Percentiles rank a stretch among this genome's conserved stretches.
These are phyloP conservation scores for Pilaira anomala DNA, from an alignment of 192 early-diverging fungal genomes.

Conservation along the genomic window DNA sequence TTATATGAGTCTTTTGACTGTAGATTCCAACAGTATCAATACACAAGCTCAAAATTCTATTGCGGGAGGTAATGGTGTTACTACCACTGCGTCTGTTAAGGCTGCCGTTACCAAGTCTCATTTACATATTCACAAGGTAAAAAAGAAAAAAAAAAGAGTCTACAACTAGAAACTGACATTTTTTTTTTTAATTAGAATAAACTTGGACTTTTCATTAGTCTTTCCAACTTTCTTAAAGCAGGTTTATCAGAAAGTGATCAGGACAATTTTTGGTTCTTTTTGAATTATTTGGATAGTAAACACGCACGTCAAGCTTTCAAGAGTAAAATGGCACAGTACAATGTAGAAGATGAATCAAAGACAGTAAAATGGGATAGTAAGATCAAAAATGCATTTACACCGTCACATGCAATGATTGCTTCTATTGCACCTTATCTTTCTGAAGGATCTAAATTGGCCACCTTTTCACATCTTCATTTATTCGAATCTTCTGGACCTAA, in stretches of 20 bases:
- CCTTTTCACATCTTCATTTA: conserved; percentile 27
- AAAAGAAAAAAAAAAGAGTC: background rate
- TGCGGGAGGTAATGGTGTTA: background rate
- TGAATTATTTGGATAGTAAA: conserved; percentile 43
- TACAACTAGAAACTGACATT: background rate
- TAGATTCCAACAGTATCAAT: conserved; percentile 51
- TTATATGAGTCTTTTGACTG: conserved; percentile 55
- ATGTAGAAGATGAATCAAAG: background rate
- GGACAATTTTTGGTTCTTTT: conserved; percentile 52
- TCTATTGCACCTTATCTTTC: conserved; percentile 29
- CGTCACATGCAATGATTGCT: conserved; percentile 10
- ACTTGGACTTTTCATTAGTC: conserved; percentile 56
- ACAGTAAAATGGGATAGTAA: conserved; percentile 16
- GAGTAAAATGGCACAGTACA: conserved; percentile 3
- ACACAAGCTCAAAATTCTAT: conserved; percentile 17
- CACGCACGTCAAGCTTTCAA: conserved; percentile 42
- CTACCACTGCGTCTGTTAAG: conserved; percentile 24
- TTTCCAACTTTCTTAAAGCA: conserved; percentile 53
- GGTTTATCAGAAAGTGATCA: conserved; percentile 43
- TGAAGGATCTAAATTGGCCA: background rate
- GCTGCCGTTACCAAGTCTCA: conserved; percentile 27
- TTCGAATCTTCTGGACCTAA: conserved; percentile 30
- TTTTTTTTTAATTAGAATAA: conserved; percentile 37
- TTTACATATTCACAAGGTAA: conserved; percentile 33
- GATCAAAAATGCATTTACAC: conserved; percentile 12